Evolutionary conservation across 495 filamentous ascomycete genomes (phyloP).

Genomic region (Penicillium lagena): DNA sequence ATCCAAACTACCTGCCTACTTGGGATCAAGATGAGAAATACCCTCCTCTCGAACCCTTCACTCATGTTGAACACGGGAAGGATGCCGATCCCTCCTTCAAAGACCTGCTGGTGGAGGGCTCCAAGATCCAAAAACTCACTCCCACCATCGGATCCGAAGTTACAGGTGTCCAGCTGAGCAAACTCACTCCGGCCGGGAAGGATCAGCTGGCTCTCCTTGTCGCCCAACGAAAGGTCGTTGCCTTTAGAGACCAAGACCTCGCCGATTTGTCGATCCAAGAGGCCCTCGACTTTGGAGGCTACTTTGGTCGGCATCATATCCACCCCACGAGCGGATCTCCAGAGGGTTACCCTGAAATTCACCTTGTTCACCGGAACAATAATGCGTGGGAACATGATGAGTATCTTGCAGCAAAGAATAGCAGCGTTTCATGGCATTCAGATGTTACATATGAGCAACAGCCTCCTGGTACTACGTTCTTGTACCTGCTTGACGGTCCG

Average conservation of each 20-base stretch:
- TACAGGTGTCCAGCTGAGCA: conserved; percentile 67
- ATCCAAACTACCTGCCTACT: conserved; percentile 18
- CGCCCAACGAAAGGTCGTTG: conserved; percentile 73
- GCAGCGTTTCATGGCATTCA: conserved; percentile 72
- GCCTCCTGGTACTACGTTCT: conserved; percentile 79
- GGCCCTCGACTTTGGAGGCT: conserved; percentile 63
- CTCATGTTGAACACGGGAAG: conserved; percentile 66
- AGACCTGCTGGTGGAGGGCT: conserved; percentile 51
- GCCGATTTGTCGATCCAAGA: conserved; percentile 64
- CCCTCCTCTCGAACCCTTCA: conserved; percentile 59
- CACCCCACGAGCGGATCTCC: conserved; percentile 73
- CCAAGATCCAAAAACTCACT: conserved; percentile 51
- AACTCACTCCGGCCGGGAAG: conserved; percentile 59
- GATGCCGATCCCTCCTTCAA: conserved; percentile 61
- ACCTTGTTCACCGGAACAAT: conserved; percentile 70
- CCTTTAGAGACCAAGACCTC: conserved; percentile 75
- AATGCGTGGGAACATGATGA: conserved; percentile 50
- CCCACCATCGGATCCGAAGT: conserved; percentile 73
- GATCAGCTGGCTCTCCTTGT: conserved; percentile 77
- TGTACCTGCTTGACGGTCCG: conserved; percentile 75
- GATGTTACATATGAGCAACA: conserved; percentile 80
- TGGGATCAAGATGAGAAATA: conserved; percentile 36
- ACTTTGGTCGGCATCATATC: conserved; percentile 81
- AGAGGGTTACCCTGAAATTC: conserved; percentile 64
- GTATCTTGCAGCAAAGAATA: conserved; percentile 59